Conservation (phyloP, 805 yeast species). For the Saccharomycopsis synnaedendra region DNA sequence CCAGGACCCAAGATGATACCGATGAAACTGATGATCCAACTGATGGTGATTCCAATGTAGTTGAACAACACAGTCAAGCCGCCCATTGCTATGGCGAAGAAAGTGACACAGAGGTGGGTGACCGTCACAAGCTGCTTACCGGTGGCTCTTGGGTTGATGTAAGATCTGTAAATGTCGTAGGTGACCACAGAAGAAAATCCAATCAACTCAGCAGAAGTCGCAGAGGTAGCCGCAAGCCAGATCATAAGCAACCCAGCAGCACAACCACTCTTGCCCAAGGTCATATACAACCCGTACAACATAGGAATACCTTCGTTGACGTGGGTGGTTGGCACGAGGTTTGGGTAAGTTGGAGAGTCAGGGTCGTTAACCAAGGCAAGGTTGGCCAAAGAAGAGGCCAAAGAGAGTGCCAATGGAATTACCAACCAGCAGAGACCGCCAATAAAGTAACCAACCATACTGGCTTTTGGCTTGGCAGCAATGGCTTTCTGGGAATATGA, state of each 20-base stretch:
- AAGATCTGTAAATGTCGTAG: constrained; percentile 34
- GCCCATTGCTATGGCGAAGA: constrained; percentile 27
- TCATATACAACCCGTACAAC: constrained; percentile 28
- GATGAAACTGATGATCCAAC: constrained; percentile 28
- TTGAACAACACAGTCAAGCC: constrained; percentile 30
- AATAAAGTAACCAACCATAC: constrained; percentile 26
- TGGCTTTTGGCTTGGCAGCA: constrained; percentile 26
- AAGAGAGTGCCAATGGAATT: constrained; percentile 28
- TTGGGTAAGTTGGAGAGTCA: constrained; percentile 20
- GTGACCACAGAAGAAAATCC: constrained; percentile 31
- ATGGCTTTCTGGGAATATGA: constrained; percentile 33
- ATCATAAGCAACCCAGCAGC: constrained; percentile 30
- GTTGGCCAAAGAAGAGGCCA: constrained; percentile 27
- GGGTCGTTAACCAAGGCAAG: constrained; percentile 24
- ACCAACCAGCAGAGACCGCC: constrained; percentile 30
- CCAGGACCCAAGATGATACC: constrained; percentile 33
- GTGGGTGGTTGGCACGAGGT: constrained; percentile 26
- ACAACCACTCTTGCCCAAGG: constrained; percentile 32
- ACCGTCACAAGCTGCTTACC: constrained; percentile 30
- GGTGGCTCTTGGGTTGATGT: constrained; percentile 31
- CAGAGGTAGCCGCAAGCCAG: constrained; percentile 30
- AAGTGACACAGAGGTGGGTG: constrained; percentile 31
- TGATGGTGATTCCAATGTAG: constrained; percentile 25
- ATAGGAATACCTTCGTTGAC: constrained; percentile 29
- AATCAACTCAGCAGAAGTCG: constrained; percentile 30